phyloP scores from a whole-genome alignment of 2,329 filamentous ascomycete genomes.

The Cladosporium sp. region DNA sequence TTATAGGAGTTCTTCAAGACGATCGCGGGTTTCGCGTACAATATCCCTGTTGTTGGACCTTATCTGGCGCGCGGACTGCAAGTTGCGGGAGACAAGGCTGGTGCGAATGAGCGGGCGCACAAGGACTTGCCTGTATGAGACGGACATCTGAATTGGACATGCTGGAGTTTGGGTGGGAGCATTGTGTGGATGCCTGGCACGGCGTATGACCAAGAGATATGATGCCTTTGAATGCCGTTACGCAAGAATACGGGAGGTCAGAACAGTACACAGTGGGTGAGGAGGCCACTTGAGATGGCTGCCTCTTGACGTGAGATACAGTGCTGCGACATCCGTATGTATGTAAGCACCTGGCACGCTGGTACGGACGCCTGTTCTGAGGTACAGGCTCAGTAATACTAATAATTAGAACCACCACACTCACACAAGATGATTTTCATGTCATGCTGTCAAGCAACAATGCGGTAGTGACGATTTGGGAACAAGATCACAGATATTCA shows the following conservation, averaged over 20 bases:
- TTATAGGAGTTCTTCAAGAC: slow-evolving; percentile 44
- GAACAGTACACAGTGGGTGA: no score
- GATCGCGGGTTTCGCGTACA: slow-evolving; percentile 80
- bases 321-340: background rate
- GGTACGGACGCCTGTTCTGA: background rate
- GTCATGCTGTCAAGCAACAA: no score
- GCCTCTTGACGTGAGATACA: background rate
- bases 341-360: background rate
- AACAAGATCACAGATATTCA: no score
- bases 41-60: slow-evolving; percentile 78
- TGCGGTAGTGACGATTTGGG: background rate
- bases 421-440: no score
- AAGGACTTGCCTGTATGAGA: slow-evolving; percentile 68
- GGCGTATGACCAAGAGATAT: background rate
- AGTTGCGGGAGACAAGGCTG: slow-evolving; percentile 65
- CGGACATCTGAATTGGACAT: no score
- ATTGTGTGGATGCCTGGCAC: background rate
- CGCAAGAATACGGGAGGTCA: no score
- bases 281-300: background rate
- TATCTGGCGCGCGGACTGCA: slow-evolving; percentile 75
- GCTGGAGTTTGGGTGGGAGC: no score
- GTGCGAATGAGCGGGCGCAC: slow-evolving; percentile 61
- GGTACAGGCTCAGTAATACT: background rate
- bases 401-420: background rate
- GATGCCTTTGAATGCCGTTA: no score